phyloP scores from a whole-genome alignment of 805 yeast genomes.

The Candida silvicultrix region DNA sequence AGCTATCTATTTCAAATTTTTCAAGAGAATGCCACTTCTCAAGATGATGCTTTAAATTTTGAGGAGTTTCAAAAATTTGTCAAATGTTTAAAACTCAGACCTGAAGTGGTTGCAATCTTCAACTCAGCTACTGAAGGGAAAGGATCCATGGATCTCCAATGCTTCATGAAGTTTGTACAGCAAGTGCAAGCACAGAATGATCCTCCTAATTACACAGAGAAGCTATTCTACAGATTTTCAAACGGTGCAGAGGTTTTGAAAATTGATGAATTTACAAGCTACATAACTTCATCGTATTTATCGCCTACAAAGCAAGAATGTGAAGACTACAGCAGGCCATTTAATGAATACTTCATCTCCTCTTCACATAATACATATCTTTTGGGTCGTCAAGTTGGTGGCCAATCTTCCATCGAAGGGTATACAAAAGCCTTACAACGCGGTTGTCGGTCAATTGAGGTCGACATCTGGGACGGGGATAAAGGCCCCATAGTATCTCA shows the following conservation, averaged over 20 bases:
- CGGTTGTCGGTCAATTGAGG: constrained; percentile 93
- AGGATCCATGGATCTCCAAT: constrained; percentile 20
- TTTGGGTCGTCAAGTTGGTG: constrained; percentile 82
- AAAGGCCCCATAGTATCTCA: constrained; percentile 84
- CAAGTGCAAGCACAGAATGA: constrained; percentile 41
- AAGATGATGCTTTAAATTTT: constrained; percentile 52
- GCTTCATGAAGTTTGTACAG: constrained; percentile 38
- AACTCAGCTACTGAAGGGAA: constrained; percentile 20
- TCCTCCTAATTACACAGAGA: constrained; percentile 22
- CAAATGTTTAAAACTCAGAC: constrained; percentile 53
- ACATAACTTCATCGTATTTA: constrained; percentile 22
- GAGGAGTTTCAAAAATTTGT: constrained; percentile 75
- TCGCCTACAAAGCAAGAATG: constrained; percentile 16
- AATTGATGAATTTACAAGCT: constrained; percentile 19
- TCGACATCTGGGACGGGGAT: constrained; percentile 91
- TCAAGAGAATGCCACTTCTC: constrained; percentile 41
- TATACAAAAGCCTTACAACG: constrained; percentile 81
- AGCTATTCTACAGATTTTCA: constrained; percentile 33
- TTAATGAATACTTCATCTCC: constrained; percentile 83
- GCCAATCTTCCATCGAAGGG: constrained; percentile 83
- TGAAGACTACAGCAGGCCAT: constrained; percentile 50
- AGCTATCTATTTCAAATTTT: constrained; percentile 45
- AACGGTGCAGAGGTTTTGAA: constrained; percentile 4
- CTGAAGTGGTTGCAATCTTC: constrained; percentile 55
- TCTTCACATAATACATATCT: constrained; percentile 95